These are phyloP conservation scores for Lipomyces mesembrius DNA, from an alignment of 805 yeast species.

Conservation along the genomic window DNA sequence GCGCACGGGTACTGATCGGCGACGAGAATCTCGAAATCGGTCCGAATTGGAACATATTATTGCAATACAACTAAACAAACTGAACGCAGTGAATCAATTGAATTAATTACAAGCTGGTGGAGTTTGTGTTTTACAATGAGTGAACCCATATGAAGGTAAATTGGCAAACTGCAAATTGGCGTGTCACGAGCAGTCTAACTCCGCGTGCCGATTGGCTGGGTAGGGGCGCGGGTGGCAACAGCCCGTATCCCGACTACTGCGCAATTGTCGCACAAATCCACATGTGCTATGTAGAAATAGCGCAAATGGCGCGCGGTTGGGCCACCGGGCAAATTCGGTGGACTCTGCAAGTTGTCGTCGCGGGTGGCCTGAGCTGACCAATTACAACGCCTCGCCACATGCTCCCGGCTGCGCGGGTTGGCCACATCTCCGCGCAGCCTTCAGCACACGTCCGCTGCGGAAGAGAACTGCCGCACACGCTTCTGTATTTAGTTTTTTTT, in stretches of 20 bases:
- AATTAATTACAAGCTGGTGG: too few species aligned
- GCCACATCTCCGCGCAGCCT: neutral
- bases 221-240: constrained; percentile 2
- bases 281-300: neutral
- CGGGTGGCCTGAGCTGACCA: neutral
- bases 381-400: neutral
- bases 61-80: too few species aligned
- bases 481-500: constrained; percentile 1
- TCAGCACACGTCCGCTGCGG: neutral
- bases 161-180: neutral
- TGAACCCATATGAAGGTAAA: too few species aligned
- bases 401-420: neutral
- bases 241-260: neutral
- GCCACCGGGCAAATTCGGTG: constrained; percentile 1
- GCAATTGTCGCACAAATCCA: neutral
- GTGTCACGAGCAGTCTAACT: neutral
- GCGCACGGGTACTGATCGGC: too few species aligned
- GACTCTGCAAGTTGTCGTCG: neutral
- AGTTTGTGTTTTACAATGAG: too few species aligned
- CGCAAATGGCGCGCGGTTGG: neutral
- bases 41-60: too few species aligned
- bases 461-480: neutral
- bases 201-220: neutral
- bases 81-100: too few species aligned
- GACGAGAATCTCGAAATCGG: too few species aligned